Base-by-base conservation (phyloP, 2,329 filamentous ascomycete species). In the Bipolaris gigantea region DNA sequence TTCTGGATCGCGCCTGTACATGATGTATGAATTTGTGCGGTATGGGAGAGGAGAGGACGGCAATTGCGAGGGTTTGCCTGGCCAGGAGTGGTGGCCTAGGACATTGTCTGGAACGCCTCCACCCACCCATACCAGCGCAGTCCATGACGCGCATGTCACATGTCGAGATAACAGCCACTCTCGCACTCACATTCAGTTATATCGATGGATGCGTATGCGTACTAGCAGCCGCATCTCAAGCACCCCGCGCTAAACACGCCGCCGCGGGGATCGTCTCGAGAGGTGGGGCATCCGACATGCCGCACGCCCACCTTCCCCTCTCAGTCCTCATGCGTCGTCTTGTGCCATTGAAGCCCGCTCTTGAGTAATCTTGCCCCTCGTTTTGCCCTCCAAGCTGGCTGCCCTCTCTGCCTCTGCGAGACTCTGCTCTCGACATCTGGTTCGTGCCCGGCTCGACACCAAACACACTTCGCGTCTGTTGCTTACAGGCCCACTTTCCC, bases 351-450 rank as follows among this genome's bases (percentile, higher is more conserved):
- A 48, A 56, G 41, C 55, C 57, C 56, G 56, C 56, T 41, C 43
- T 59, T 15, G 23, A 30, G 16, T 15, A 19, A 27, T 41, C 33
- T 11, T 18, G 34, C 45, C 57, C 50, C 50, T 51, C 48, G 6
- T 46, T 46, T 52, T 60, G n/a, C 46, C n/a, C 35, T 61, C 44
- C 62, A 73, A 66, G 41, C 71, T 74, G 71, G 71, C 71, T 59
- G 55, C 62, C 55, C 60, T 71, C 56, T 56, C 59, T 35, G 42
- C 63, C 43, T 53, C 63, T 36, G 62, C 69, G 70, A 73, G 71
- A 69, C 70, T 61, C 56, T 67, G 71, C 59, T 72, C 66, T 74
- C 71, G 68, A 56, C 60, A 63, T 48, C 60, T 62, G 54, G 56
- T 67, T 49, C 63, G 60, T 19, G 38, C 46, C 19, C 34, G 59